Base-by-base conservation (phyloP, 2,329 filamentous ascomycete species). In the Sporothrix luriei region DNA sequence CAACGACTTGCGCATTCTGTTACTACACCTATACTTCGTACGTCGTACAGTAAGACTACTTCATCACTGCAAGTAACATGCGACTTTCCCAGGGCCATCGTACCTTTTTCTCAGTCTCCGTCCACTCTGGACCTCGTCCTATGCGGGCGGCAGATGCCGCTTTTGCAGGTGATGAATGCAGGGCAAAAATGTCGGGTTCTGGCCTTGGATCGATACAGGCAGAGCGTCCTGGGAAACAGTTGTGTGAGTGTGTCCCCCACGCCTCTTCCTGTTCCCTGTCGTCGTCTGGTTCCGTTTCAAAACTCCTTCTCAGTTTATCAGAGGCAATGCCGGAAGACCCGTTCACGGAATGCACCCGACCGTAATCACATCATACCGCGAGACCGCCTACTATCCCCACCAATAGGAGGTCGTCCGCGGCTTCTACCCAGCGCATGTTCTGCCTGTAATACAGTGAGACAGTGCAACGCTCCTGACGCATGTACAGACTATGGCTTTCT, bases 61-160 rank as follows among this genome's bases (percentile, higher is more conserved):
- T n/a, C n/a, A n/a, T n/a, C n/a, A n/a, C 57, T 26, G 26, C 40
- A 6, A 7, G 52, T 24, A 55, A 59, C 38, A 38, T 24, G 49
- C 66, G 52, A 68, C 66, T 40, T 26, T 55, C n/a, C 52, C 43
- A 38, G 24, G 33, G 19, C 19, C 46, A 38, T 40, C 62, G 65
- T 43, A 66, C 64, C 48, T 21, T 55, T 66, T 40, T 61, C 64
- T 43, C 64, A 66, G 64, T 55, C 64, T 54, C 64, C 54, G 64
- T 55, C 64, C 64, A 66, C 49, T 16, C n/a, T 21, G 14, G 16
- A 16, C 24, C 48, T 43, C 48, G 29, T 52, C 48, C 14, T 52
- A 52, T 52, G 62, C 48, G 40, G 43, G 29, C 26, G 64, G 64
- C 48, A 29, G 33, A 21, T 62, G 57, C 38, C 57, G 57, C 57